Evolutionary conservation across 257 asterid species (phyloP).

Genomic region (Cordia subcordata): DNA sequence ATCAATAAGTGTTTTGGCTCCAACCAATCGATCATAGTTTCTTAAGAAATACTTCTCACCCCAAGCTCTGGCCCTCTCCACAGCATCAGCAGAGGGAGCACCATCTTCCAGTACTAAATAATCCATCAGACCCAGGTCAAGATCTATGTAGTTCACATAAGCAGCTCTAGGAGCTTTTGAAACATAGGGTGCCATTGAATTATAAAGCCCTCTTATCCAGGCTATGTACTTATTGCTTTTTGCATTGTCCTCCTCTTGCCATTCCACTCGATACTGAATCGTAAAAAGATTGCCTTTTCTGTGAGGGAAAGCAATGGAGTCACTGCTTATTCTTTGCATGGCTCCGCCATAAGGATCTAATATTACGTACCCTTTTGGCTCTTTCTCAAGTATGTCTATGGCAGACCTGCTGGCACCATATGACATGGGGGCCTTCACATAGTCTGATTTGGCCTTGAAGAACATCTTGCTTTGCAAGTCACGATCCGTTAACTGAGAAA

Average conservation of each 20-base stretch:
- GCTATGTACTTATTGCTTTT: constrained; percentile 30
- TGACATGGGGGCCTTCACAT: constrained; percentile 42
- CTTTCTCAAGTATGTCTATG: constrained; percentile 33
- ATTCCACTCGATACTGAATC: constrained; percentile 59
- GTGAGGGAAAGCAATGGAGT: constrained; percentile 68
- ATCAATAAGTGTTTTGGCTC: constrained; percentile 55
- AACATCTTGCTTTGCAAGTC: constrained; percentile 30
- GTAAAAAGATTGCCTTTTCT: constrained; percentile 59
- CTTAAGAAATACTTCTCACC: constrained; percentile 68
- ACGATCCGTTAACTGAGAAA: constrained; percentile 37
- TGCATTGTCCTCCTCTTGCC: constrained; percentile 31
- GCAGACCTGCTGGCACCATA: constrained; percentile 21
- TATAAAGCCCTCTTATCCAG: constrained; percentile 61
- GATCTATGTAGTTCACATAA: constrained; percentile 70
- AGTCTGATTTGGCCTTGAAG: constrained; percentile 76
- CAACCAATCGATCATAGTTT: constrained; percentile 63
- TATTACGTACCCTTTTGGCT: constrained; percentile 60
- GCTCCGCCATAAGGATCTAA: constrained; percentile 74
- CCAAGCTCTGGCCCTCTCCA: constrained; percentile 60
- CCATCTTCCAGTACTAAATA: not conserved
- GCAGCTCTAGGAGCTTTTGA: constrained; percentile 59
- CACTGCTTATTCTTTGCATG: constrained; percentile 44
- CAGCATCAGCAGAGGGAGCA: constrained; percentile 21
- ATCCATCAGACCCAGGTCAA: constrained; percentile 59
- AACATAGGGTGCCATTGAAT: constrained; percentile 44